Conservation (phyloP, 495 filamentous ascomycete genomes). For the Aspergillus indologenus region DNA sequence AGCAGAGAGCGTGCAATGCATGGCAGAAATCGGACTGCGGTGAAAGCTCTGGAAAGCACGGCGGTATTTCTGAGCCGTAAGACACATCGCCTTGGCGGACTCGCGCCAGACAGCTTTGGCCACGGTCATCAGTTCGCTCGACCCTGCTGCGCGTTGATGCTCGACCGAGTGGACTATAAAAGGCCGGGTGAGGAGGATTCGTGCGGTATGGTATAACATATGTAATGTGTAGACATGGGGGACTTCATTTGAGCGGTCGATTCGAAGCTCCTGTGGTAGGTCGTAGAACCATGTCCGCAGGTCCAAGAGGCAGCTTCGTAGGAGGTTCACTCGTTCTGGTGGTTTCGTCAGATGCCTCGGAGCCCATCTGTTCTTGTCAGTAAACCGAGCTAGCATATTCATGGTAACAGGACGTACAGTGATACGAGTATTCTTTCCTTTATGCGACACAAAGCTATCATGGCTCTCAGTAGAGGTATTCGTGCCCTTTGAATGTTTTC, state of each 20-base stretch:
- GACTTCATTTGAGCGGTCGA: slow-evolving; percentile 1
- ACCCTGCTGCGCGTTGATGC: not conserved
- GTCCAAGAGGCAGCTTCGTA: not conserved
- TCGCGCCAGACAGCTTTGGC: slow-evolving; percentile 16
- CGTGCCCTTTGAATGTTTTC: not conserved
- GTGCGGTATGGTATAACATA: slow-evolving; percentile 11
- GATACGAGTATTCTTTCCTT: slow-evolving; percentile 6
- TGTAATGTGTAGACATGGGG: slow-evolving; percentile 11
- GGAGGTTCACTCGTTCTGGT: not conserved
- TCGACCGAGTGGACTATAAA: not conserved
- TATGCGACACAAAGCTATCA: slow-evolving; percentile 1
- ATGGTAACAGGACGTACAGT: not conserved
- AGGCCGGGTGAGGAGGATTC: slow-evolving; percentile 7
- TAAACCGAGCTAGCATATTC: not conserved
- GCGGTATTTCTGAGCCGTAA: slow-evolving; percentile 27
- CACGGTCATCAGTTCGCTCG: not conserved
- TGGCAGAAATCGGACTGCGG: slow-evolving; percentile 27
- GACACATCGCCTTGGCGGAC: slow-evolving; percentile 21
- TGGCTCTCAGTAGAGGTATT: not conserved
- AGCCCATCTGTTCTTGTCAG: not conserved
- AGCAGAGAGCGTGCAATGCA: slow-evolving; percentile 27
- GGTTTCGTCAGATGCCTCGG: not conserved
- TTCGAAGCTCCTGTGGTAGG: not conserved
- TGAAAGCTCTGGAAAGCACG: slow-evolving; percentile 29
- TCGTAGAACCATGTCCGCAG: slow-evolving; percentile 1